Base-by-base conservation (phyloP, 331 rosid species). In the Quercus phellos region DNA sequence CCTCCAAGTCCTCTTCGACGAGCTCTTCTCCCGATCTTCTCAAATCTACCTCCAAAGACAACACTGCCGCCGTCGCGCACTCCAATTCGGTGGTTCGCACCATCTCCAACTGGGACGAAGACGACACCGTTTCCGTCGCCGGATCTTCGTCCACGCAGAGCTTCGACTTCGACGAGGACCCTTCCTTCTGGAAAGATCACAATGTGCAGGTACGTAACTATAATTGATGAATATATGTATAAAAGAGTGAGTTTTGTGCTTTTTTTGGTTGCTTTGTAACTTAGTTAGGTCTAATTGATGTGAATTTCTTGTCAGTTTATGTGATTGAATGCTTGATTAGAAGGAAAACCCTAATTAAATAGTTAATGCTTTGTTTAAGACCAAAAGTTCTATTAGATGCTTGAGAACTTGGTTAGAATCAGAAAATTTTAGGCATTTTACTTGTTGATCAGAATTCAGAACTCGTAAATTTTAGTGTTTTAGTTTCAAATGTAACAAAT, bases 171-270 rank as follows among this genome's bases (percentile, higher is more conserved):
- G 51, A 18, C 3, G 98, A 95, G 51, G 99, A 93, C 56, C 98
- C 99, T 18, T 86, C 98, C 43, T 95, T 95, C 84, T 95, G 99
- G 99, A 91, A 89, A 83, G 99, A 93, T 73, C 97, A 93, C 81
- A 95, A 93, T 74, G 99, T 95, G 27, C 98, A 95, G 99, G 99
- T 38, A 0, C 46, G 46, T 95, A 85, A 17, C 53, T 46, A 11
- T 12, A 46, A 1, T 46, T 0, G 53, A 17, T 46, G 53, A 46
- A 46, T 46, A 12, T 46, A 46, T 12, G 53, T 46, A 12, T 46
- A 46, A 0, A 46, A 46, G 53, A 46, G 17, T 46, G 4, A 46
- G 16, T 12, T 46, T 46, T 46, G 14, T 12, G 53, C 53, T 12
- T 46, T 46, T 42, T 46, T 13, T 46, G 5, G 12, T 46, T 46